Evolutionary conservation across 495 filamentous ascomycete species (phyloP), one percentile per base, ranked within the genome.

Genomic region (Pseudoneurospora amorphoporcata): DNA sequence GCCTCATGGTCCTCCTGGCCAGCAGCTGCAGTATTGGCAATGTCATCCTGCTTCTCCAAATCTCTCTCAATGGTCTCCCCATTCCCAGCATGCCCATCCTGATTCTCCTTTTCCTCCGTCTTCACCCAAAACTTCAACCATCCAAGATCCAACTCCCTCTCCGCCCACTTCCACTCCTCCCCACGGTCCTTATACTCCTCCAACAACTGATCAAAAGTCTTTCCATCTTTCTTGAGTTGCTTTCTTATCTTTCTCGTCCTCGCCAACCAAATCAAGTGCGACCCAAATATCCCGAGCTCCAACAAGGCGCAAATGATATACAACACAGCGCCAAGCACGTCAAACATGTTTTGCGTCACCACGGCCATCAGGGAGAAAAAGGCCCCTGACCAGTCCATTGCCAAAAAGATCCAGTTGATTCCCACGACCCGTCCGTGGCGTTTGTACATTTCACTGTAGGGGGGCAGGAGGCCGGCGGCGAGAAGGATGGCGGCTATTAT

Each of bases 391-490:
- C 86, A 92, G 76, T 95, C 92, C 73, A 93, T 88, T 0, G 83
- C 82, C 7, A 95, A 80, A 72, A 95, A 95, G 0, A 88, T 70
- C 76, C 83, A 84, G 86, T 90, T 90, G 29, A 94, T 89, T 2
- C 92, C 92, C 42, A 92, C 83, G 0, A 94, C 90, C 16, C 89
- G 82, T 0, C 92, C 92, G 61, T 86, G 83, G 17, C 91, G 82
- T 78, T 93, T 93, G 86, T 87, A 90, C 6, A 92, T 79, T 77
- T 94, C 92, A 70, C 86, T 86, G 73, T 94, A 94, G 0, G 90
- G 90, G 3, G 91, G 90, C 3, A 94, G 69, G 8, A 94, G 79
- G 8, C 92, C 76, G 29, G 94, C 85, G 14, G 97, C 86, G 17
- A 94, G 93, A 40, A 94, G 78, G 19, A 97, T 86, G 45, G 90